Evolutionary conservation across 2,329 filamentous ascomycete species (phyloP).

Genomic region (Pseudogymnoascus sp.): DNA sequence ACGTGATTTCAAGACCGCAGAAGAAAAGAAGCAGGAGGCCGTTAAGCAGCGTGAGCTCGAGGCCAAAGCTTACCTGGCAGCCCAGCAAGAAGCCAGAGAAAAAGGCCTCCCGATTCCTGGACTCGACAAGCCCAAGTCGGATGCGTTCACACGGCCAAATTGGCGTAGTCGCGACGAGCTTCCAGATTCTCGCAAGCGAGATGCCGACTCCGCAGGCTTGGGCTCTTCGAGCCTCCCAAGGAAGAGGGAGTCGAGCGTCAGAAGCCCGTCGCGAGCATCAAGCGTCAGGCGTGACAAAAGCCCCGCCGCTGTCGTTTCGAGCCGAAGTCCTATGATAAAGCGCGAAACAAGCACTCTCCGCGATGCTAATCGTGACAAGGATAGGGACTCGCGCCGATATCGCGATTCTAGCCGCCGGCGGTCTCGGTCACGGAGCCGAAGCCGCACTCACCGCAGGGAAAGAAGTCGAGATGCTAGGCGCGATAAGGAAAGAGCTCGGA

Average conservation of each 20-base stretch:
- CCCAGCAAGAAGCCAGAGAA: slow-evolving; percentile 50
- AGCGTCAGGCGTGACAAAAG: slow-evolving; percentile 4
- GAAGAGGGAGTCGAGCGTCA: slow-evolving; percentile 12
- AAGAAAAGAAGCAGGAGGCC: slow-evolving; percentile 46
- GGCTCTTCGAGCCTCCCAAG: neutral
- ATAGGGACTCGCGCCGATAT: slow-evolving; percentile 19
- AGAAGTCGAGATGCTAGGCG: slow-evolving; percentile 9
- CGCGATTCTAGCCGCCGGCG: slow-evolving; percentile 14
- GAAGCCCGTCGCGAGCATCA: neutral
- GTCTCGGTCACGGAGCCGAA: slow-evolving; percentile 15
- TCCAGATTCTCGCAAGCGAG: slow-evolving; percentile 3
- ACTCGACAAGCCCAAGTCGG: neutral
- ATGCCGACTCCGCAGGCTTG: neutral
- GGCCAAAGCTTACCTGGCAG: slow-evolving; percentile 55
- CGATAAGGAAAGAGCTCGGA: slow-evolving; percentile 18
- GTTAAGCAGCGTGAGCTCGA: slow-evolving; percentile 54
- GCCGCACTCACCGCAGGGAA: slow-evolving; percentile 8
- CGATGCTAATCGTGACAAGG: slow-evolving; percentile 11
- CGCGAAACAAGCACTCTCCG: slow-evolving; percentile 18
- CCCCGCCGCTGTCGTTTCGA: neutral
- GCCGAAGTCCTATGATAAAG: slow-evolving; percentile 11
- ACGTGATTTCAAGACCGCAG: slow-evolving; percentile 12
- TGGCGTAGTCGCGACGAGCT: slow-evolving; percentile 2
- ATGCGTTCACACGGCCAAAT: neutral
- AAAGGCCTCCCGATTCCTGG: slow-evolving; percentile 41